Evolutionary conservation across 148 eudicot genomes (phyloP).

Genomic region (Persicaria maculosa): DNA sequence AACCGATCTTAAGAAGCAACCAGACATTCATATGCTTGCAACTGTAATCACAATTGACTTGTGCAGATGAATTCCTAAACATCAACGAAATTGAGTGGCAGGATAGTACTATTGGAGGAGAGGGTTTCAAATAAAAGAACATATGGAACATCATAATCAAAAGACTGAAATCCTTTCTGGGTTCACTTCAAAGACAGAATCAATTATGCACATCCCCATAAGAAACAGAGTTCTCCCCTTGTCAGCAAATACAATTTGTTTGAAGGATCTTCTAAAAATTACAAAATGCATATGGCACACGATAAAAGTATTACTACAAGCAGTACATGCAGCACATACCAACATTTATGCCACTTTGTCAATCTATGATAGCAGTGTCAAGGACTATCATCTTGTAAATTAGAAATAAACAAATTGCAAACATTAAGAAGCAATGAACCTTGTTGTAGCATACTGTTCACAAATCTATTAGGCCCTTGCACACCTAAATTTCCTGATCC

Average conservation of each 20-base stretch:
- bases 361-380: not conserved
- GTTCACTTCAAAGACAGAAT: not conserved
- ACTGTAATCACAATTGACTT: not conserved
- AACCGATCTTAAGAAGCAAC: not conserved
- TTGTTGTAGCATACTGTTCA: constrained; percentile 90
- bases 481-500: constrained; percentile 77
- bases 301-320: not conserved
- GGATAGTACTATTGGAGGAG: not conserved
- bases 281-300: not conserved
- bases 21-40: not conserved
- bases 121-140: not conserved
- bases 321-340: not conserved
- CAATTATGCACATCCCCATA: not conserved
- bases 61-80: not conserved
- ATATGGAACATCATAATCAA: not conserved
- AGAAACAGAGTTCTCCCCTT: not conserved
- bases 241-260: not conserved
- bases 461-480: constrained; percentile 80
- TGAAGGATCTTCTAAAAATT: not conserved
- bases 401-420: constrained; percentile 5
- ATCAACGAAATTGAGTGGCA: not conserved
- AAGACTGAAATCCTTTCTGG: not conserved
- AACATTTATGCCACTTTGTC: not conserved
- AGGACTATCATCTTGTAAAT: not conserved
- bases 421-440: constrained; percentile 37